phyloP scores from a whole-genome alignment of 257 asterid species.

The Thymus quinquecostatus region DNA sequence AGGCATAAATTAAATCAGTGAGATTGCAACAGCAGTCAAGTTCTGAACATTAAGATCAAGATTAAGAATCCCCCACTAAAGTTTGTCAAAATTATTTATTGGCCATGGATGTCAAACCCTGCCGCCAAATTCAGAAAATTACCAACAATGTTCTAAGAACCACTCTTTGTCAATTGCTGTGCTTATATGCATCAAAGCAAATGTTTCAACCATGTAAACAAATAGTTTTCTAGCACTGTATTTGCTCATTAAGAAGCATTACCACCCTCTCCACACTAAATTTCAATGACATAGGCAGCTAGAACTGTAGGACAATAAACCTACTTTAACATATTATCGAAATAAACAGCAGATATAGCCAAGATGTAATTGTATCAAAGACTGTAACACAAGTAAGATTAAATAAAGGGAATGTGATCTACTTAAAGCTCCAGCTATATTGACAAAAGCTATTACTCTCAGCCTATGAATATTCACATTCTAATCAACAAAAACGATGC shows the following conservation, averaged over 20 bases:
- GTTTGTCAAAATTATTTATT: conserved; percentile 7
- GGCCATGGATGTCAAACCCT: neutral
- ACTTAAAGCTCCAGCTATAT: neutral
- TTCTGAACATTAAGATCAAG: neutral
- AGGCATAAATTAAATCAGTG: conserved; percentile 4
- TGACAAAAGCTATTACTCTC: conserved; percentile 11
- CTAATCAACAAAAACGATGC: neutral
- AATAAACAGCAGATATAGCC: neutral
- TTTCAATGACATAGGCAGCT: neutral
- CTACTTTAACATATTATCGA: neutral
- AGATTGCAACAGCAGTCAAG: neutral
- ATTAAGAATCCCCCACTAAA: conserved; percentile 20
- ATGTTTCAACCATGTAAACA: conserved; percentile 12
- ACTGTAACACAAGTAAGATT: conserved; percentile 7
- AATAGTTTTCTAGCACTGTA: conserved; percentile 10
- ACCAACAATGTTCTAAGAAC: neutral
- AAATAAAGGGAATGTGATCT: neutral
- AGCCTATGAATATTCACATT: conserved; percentile 30
- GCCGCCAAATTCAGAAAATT: neutral
- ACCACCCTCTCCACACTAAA: neutral
- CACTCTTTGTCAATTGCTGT: neutral
- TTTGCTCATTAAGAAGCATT: conserved; percentile 7
- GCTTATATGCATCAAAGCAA: neutral
- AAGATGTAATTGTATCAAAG: neutral
- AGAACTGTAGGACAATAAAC: conserved; percentile 1